These are phyloP conservation scores for Chamaecrista fasciculata DNA, from an alignment of 306 rosid genomes.

Conservation along the genomic window DNA sequence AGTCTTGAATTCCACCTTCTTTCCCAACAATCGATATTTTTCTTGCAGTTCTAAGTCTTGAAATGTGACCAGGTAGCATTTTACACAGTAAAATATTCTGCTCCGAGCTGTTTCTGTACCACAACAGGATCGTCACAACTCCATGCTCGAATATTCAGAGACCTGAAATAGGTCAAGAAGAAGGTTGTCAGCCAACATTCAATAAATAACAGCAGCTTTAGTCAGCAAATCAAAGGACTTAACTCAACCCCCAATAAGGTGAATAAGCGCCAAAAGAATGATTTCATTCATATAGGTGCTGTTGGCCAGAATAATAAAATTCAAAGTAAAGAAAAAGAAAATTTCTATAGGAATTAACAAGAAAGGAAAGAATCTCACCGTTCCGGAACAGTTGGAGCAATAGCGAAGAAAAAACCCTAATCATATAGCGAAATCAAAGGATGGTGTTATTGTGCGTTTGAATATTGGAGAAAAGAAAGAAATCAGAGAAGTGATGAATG, in stretches of 20 bases:
- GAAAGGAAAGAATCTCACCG: conserved; percentile 20
- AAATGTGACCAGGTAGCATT: conserved; percentile 74
- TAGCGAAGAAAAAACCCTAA: conserved; percentile 36
- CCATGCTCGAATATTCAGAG: conserved; percentile 33
- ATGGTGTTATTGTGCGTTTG: not conserved
- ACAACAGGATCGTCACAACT: conserved; percentile 32
- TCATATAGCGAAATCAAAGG: not conserved
- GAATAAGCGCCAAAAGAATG: not conserved
- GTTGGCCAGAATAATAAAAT: not conserved
- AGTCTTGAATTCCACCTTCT: conserved; percentile 47
- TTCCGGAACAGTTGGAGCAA: conserved; percentile 18
- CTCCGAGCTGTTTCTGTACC: conserved; percentile 31
- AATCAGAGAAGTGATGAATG: not conserved
- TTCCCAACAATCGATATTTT: conserved; percentile 51
- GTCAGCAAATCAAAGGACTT: not conserved
- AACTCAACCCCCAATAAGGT: not conserved
- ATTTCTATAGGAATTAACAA: not conserved
- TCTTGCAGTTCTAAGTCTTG: conserved; percentile 48
- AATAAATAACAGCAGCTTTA: not conserved
- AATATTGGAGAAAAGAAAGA: not conserved
- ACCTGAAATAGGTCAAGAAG: conserved; percentile 34
- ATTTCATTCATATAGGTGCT: not conserved
- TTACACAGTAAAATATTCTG: conserved; percentile 42
- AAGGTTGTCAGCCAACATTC: not conserved
- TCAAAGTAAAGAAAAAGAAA: not conserved